Evolutionary conservation across 2,329 filamentous ascomycete species (phyloP), one percentile per base, ranked within the genome.

Genomic region (Septoria petroselini): DNA sequence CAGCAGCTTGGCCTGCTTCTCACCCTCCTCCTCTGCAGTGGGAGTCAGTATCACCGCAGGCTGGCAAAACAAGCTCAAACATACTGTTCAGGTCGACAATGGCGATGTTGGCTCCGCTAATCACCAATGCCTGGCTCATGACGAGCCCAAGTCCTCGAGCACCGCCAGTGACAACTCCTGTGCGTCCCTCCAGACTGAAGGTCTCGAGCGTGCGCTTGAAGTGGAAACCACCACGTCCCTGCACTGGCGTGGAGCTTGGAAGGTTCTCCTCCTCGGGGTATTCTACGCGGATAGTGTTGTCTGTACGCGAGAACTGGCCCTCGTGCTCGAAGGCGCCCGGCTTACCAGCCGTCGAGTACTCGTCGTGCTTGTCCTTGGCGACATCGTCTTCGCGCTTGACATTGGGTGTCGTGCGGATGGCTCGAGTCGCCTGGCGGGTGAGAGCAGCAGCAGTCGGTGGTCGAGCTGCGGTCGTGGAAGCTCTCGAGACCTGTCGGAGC

Each of bases 31-130:
- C 75, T 87, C 88, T 91, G 63, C 27, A 25, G n/a, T 6, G 5
- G 11, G n/a, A 21, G 42, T 56, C 41, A 54, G 43, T 38, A 12
- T 9, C n/a, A 15, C 9, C 12, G n/a, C 11, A 17, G 11, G 14
- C 1, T 15, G 7, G 11, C 9, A 11, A 0, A 25, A 41, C 3
- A 4, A 27, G 12, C n/a, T 5, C 12, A 12, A n/a, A 77, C 82
- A 60, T 71, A 91, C 88, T 86, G 73, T 97, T 95, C 74, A 96
- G 76, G 69, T 97, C 91, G 33, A 96, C 89, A 70, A 97, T 87
- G 34, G 91, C 91, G 55, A 96, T 78, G 68, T 95, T 85, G 7
- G 88, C 87, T 44, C 91, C 91, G 46, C 87, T 93, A 45, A 88
- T 84, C 45, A 95, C 86, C 70, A 95, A 81, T 39, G 87, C 90